Evolutionary conservation across 352 stramenopile genomes (phyloP).

Genomic region (Globisporangium paddicum): DNA sequence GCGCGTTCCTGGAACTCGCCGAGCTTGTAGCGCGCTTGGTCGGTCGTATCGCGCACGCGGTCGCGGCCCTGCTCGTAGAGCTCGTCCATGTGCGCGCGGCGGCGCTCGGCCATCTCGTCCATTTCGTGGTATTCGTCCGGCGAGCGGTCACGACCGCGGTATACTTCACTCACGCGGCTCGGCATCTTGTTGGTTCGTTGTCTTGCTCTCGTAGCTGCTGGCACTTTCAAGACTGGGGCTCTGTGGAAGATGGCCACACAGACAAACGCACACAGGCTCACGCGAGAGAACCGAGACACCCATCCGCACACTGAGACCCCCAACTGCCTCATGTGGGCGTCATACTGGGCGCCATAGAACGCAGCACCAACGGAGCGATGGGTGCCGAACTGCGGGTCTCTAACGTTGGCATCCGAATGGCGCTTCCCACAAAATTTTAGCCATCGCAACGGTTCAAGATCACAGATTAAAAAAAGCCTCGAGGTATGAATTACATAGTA

Average conservation of each 20-base stretch:
- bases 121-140: slow-evolving; percentile 6
- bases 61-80: slow-evolving; percentile 4
- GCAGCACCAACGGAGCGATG: no score
- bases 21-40: slow-evolving; percentile 17
- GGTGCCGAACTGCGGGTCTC: no score
- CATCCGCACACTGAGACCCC: no score
- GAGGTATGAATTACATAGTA: no score
- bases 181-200: slow-evolving; percentile 11
- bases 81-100: slow-evolving; percentile 7
- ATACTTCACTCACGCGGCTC: slow-evolving; percentile 15
- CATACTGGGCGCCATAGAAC: no score
- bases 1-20: slow-evolving; percentile 27
- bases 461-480: no score
- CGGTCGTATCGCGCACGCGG: neutral
- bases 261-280: neutral
- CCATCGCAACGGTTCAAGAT: no score
- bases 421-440: no score
- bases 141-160: slow-evolving; percentile 1
- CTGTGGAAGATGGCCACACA: neutral
- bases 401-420: no score
- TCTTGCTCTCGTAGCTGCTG: neutral
- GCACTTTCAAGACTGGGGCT: slow-evolving; percentile 6
- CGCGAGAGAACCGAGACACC: no score
- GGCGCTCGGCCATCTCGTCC: slow-evolving; percentile 8
- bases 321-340: no score